Evolutionary conservation across 2,329 filamentous ascomycete species (phyloP).

Genomic region (Colletotrichum agaves): DNA sequence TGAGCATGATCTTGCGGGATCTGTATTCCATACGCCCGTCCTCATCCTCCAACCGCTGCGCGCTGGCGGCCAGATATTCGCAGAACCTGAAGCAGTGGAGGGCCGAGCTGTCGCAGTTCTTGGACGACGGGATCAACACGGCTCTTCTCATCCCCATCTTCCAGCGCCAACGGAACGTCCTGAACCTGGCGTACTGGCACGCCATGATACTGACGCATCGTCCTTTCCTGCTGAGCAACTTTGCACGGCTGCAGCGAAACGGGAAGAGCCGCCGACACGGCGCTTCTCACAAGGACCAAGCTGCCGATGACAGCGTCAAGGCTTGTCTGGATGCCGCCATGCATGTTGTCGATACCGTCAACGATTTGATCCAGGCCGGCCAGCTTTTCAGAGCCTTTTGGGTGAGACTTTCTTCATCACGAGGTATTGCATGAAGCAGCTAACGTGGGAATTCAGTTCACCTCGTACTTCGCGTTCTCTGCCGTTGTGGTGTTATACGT

Average conservation of each 20-base stretch:
- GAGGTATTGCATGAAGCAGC: neutral
- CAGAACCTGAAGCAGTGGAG: slow-evolving; percentile 50
- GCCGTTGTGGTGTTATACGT: slow-evolving; percentile 58
- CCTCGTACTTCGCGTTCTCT: slow-evolving; percentile 57
- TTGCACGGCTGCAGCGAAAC: slow-evolving; percentile 42
- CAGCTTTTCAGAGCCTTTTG: slow-evolving; percentile 54
- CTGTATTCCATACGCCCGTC: slow-evolving; percentile 50
- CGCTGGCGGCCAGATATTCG: slow-evolving; percentile 44
- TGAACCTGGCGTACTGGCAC: slow-evolving; percentile 56
- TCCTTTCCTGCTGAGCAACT: slow-evolving; percentile 51
- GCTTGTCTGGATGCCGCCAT: slow-evolving; percentile 53
- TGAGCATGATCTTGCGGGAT: slow-evolving; percentile 48
- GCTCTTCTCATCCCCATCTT: slow-evolving; percentile 51
- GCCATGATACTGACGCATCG: slow-evolving; percentile 53
- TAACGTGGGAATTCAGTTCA: slow-evolving; percentile 41
- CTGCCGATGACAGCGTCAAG: slow-evolving; percentile 39
- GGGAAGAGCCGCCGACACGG: slow-evolving; percentile 20
- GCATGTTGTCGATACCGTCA: slow-evolving; percentile 50
- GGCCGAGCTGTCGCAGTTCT: slow-evolving; percentile 47
- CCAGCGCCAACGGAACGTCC: slow-evolving; percentile 53
- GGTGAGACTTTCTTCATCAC: slow-evolving; percentile 44
- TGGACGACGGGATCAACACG: slow-evolving; percentile 50
- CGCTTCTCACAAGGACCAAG: slow-evolving; percentile 13
- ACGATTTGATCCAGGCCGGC: slow-evolving; percentile 48
- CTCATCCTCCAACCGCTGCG: slow-evolving; percentile 41